Percentiles rank a stretch among this genome's conserved stretches.
Evolutionary conservation across 2,329 filamentous ascomycete species (phyloP).

Genomic region (Fusarium camptoceras): DNA sequence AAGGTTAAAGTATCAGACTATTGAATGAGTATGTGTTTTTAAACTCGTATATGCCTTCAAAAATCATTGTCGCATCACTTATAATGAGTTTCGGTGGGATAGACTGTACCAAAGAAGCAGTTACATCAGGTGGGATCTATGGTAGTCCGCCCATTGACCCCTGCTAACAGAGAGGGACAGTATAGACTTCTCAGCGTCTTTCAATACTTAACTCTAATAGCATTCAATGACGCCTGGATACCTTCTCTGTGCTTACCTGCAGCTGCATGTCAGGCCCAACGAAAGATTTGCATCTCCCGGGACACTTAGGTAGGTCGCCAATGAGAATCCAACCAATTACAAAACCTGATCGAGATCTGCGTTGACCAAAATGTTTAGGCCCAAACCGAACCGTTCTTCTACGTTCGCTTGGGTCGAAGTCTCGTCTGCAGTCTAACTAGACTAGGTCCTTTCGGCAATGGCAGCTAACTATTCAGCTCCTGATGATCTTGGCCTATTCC

Average conservation of each 20-base stretch:
- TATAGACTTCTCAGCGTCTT: not conserved
- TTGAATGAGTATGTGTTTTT: not conserved
- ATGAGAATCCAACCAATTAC: not conserved
- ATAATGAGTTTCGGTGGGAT: no score
- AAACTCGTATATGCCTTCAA: not conserved
- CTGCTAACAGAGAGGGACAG: not conserved
- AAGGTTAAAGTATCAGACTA: not conserved
- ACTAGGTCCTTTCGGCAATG: not conserved
- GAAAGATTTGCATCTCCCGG: accelerated
- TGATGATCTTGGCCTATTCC: not conserved
- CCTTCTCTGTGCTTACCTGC: not conserved
- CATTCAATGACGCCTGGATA: not conserved
- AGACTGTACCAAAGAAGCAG: not conserved
- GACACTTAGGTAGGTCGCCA: not conserved
- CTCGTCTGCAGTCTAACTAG: not conserved
- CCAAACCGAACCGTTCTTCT: not conserved
- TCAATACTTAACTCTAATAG: accelerated
- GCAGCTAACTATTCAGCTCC: not conserved
- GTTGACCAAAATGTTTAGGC: not conserved
- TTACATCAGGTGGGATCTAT: not conserved
- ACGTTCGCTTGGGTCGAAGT: not conserved
- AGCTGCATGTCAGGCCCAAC: not conserved
- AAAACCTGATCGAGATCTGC: not conserved
- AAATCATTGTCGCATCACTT: not conserved
- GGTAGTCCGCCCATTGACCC: not conserved